phyloP scores from a whole-genome alignment of 2,329 filamentous ascomycete species.

The Aspergillus latus region DNA sequence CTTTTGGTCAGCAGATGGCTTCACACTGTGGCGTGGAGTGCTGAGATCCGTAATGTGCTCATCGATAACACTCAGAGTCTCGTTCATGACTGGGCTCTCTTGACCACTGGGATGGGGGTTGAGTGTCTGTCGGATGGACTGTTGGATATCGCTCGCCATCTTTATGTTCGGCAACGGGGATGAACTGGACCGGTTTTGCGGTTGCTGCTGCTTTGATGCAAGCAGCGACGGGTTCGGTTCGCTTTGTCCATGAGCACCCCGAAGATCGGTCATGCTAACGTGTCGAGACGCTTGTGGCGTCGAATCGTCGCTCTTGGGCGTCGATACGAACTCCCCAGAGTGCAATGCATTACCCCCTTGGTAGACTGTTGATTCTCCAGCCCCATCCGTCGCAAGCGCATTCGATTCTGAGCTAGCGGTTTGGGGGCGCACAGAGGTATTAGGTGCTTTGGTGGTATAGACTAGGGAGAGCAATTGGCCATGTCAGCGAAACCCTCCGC shows the following conservation, averaged over 20 bases:
- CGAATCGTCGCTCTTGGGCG: constrained; percentile 34
- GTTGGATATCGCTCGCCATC: constrained; percentile 42
- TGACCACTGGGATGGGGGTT: constrained; percentile 50
- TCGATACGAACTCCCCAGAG: constrained; percentile 24
- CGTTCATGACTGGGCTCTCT: constrained; percentile 81
- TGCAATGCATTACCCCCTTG: constrained; percentile 18
- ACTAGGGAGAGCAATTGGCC: constrained; percentile 18
- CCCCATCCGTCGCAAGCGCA: constrained; percentile 14
- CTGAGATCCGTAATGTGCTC: constrained; percentile 92
- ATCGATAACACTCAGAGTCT: constrained; percentile 93
- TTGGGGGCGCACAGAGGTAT: constrained; percentile 24
- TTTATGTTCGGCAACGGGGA: constrained; percentile 37
- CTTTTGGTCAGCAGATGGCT: constrained; percentile 48
- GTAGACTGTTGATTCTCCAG: constrained; percentile 15
- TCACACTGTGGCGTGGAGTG: constrained; percentile 57
- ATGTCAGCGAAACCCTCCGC: constrained; percentile 3
- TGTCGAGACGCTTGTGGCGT: constrained; percentile 45
- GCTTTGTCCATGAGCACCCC: constrained; percentile 19
- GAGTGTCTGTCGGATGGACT: constrained; percentile 48
- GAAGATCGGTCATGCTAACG: constrained; percentile 34
- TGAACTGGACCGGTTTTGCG: constrained; percentile 32
- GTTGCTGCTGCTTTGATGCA: constrained; percentile 28
- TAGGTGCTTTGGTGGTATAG: constrained; percentile 28
- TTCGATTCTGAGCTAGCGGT: constrained; percentile 18
- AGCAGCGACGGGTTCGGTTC: constrained; percentile 21